These are phyloP conservation scores for Nakazawaea wyomingensis DNA, from an alignment of 805 yeast species.

Conservation along the genomic window DNA sequence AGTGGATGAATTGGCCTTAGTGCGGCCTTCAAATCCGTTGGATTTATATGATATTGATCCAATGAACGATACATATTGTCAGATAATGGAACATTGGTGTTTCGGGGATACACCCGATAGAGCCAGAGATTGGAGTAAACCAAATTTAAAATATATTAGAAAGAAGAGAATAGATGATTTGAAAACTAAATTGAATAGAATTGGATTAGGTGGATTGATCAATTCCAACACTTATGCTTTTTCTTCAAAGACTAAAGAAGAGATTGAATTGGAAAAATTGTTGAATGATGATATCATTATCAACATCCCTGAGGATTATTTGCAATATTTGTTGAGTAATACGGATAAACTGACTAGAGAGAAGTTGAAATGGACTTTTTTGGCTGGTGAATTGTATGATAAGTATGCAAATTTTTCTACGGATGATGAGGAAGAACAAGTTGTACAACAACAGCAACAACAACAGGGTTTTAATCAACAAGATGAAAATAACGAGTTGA, in stretches of 20 bases:
- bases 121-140: slow-evolving; percentile 33
- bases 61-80: slow-evolving; percentile 41
- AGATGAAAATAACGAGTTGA: not conserved
- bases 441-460: slow-evolving; percentile 1
- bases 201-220: slow-evolving; percentile 3
- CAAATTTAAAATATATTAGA: slow-evolving; percentile 21
- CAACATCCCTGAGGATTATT: slow-evolving; percentile 10
- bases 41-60: slow-evolving; percentile 50
- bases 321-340: slow-evolving; percentile 8
- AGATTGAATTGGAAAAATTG: slow-evolving; percentile 13
- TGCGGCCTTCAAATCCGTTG: slow-evolving; percentile 51
- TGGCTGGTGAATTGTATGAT: slow-evolving; percentile 6
- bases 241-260: slow-evolving; percentile 9
- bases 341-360: not conserved
- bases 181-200: slow-evolving; percentile 24
- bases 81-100: slow-evolving; percentile 53
- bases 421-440: slow-evolving; percentile 5
- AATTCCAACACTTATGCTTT: slow-evolving; percentile 4
- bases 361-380: slow-evolving; percentile 8
- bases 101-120: slow-evolving; percentile 39
- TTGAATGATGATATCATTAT: slow-evolving; percentile 5
- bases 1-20: slow-evolving; percentile 53
- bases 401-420: not conserved
- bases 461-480: too few species aligned
- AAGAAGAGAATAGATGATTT: slow-evolving; percentile 21